phyloP scores from a whole-genome alignment of 352 stramenopile species.

The Phytophthora aleatoria region DNA sequence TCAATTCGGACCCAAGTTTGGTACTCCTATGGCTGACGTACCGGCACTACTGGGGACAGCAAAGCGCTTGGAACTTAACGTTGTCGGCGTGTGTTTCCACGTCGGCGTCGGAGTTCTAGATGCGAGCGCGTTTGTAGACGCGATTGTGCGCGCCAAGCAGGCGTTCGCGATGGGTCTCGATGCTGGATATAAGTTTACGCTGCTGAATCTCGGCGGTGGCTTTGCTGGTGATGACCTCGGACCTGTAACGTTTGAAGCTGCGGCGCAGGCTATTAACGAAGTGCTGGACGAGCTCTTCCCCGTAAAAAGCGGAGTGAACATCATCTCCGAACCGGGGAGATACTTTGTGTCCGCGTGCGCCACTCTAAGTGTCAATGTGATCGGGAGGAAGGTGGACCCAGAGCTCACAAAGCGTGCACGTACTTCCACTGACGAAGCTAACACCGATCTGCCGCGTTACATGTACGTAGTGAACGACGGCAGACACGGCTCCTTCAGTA shows the following conservation, averaged over 20 bases:
- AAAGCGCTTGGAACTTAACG: conserved; percentile 59
- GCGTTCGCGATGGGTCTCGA: conserved; percentile 72
- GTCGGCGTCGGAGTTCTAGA: conserved; percentile 85
- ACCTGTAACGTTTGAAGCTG: conserved; percentile 48
- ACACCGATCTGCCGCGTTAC: conserved; percentile 39
- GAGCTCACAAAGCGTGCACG: conserved; percentile 24
- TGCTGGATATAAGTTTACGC: conserved; percentile 60
- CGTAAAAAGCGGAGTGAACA: conserved; percentile 42
- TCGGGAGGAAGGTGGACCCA: conserved; percentile 54
- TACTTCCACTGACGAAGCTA: conserved; percentile 11
- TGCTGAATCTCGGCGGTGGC: conserved; percentile 90
- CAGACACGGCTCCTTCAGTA: conserved; percentile 51
- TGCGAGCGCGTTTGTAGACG: conserved; percentile 72
- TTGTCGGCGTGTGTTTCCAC: conserved; percentile 90
- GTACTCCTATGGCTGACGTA: conserved; percentile 58
- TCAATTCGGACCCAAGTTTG: conserved; percentile 88
- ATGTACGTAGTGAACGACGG: conserved; percentile 67
- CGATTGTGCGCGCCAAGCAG: conserved; percentile 62
- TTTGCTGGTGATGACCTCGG: conserved; percentile 70
- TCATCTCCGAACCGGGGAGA: conserved; percentile 91
- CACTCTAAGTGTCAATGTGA: conserved; percentile 77
- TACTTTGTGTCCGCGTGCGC: conserved; percentile 83
- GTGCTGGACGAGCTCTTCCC: conserved; percentile 56
- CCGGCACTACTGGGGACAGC: conserved; percentile 62
- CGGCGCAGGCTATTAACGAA: conserved; percentile 44